Percentiles rank a stretch among this genome's conserved stretches.
Conservation (phyloP, 2,329 filamentous ascomycete genomes). For the Cladosporium sp. region DNA sequence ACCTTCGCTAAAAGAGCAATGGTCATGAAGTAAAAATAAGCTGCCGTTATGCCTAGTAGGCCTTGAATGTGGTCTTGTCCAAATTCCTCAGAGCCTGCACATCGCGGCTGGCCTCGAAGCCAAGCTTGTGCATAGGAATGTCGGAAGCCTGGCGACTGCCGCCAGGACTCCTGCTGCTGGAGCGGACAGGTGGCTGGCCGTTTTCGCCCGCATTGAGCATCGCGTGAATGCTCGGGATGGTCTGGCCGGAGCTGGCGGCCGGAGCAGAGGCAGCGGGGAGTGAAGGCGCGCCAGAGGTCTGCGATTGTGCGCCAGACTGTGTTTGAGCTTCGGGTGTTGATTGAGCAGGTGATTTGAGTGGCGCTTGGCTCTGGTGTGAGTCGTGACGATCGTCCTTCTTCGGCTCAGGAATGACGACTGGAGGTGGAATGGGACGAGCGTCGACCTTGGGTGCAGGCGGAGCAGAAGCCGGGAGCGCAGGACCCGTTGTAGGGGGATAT, state of each 20-base stretch:
- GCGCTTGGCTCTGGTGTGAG: conserved; percentile 15
- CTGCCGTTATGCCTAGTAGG: conserved; percentile 14
- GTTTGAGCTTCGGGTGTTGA: conserved; percentile 40
- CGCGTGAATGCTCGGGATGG: conserved; percentile 53
- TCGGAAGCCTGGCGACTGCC: conserved; percentile 29
- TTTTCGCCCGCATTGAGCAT: conserved; percentile 37
- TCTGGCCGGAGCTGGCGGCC: conserved; percentile 27
- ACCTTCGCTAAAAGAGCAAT: conserved; percentile 7
- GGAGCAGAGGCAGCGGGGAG: conserved; percentile 12
- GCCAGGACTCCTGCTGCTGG: conserved; percentile 29
- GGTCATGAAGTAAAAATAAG: not conserved
- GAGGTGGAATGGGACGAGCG: conserved; percentile 9
- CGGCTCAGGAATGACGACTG: conserved; percentile 5
- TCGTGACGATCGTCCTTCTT: conserved; percentile 17
- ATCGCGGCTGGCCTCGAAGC: conserved; percentile 34
- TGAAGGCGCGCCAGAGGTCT: conserved; percentile 36
- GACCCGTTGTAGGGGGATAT: not conserved
- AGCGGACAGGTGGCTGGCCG: conserved; percentile 21
- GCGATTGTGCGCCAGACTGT: conserved; percentile 37
- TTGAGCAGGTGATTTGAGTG: conserved; percentile 29
- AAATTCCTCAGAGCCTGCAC: conserved; percentile 33
- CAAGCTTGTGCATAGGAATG: conserved; percentile 35
- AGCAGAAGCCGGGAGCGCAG: not conserved
- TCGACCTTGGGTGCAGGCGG: conserved; percentile 14
- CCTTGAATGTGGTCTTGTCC: conserved; percentile 35